A percentile compares a stretch with the other conserved stretches of the same genome.
Evolutionary conservation across 2,329 filamentous ascomycete species (phyloP).

Genomic region (Emmonsiellopsis sp.): DNA sequence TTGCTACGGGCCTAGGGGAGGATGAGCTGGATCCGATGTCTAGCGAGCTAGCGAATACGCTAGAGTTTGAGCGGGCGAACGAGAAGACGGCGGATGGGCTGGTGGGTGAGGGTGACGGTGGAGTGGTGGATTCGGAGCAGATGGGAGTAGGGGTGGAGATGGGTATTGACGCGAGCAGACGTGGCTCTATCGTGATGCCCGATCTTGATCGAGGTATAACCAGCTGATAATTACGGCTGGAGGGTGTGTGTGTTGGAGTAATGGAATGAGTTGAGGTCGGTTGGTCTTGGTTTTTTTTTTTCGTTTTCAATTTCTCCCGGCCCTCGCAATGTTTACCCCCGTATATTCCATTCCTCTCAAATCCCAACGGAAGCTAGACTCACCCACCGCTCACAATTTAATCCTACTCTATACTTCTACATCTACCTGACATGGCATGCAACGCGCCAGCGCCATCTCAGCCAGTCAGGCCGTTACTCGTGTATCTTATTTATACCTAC

Average conservation of each 20-base stretch:
- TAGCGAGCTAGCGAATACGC: slow-evolving; percentile 34
- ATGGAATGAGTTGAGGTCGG: no score
- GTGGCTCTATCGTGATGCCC: slow-evolving; percentile 14
- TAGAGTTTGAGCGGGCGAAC: slow-evolving; percentile 35
- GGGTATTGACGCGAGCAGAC: neutral
- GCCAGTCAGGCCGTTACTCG: no score
- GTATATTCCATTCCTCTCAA: no score
- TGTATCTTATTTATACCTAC: no score
- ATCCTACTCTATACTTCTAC: no score
- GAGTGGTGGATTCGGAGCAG: neutral
- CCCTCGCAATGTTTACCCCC: no score
- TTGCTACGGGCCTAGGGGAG: slow-evolving; percentile 38
- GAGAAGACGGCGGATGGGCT: slow-evolving; percentile 20
- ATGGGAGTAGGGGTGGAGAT: slow-evolving; percentile 5
- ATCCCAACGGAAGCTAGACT: no score
- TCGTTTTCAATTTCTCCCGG: no score
- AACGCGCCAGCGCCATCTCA: no score
- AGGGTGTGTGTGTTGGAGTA: neutral
- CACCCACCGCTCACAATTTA: no score
- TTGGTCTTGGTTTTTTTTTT: no score
- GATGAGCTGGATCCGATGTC: slow-evolving; percentile 40
- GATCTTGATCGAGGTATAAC: slow-evolving; percentile 12
- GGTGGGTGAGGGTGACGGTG: neutral
- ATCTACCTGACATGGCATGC: no score
- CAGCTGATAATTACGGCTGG: neutral